These are phyloP conservation scores for Auriculariales sp. DNA, from an alignment of 768 basidiomycete species.

Conservation along the genomic window DNA sequence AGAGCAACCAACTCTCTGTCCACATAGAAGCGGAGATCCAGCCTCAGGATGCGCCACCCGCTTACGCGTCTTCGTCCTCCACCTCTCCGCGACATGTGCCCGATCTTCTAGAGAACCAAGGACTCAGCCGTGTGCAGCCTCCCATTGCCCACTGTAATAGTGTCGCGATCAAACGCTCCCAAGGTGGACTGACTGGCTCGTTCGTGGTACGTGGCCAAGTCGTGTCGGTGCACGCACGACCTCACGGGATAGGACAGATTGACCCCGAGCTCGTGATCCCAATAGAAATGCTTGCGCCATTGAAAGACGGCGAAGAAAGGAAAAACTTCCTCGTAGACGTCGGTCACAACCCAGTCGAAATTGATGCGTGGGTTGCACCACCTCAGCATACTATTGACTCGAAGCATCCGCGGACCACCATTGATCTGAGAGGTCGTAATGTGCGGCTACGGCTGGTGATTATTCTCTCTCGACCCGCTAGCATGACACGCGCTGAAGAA, in stretches of 20 bases:
- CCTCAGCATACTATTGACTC: background rate
- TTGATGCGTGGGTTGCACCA: background rate
- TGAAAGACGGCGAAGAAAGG: background rate
- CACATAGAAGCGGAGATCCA: too few relatives aligned
- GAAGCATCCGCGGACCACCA: background rate
- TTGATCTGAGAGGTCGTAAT: background rate
- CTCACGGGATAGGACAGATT: too few relatives aligned
- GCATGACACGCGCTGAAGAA: background rate
- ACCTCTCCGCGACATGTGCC: too few relatives aligned
- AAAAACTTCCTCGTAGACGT: background rate
- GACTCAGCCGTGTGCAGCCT: background rate
- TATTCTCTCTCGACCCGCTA: too few relatives aligned
- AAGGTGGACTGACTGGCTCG: background rate
- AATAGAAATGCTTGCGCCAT: background rate
- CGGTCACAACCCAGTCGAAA: background rate
- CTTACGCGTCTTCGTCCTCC: too few relatives aligned
- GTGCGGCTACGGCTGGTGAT: background rate
- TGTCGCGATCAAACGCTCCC: background rate
- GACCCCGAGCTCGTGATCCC: conserved; percentile 1
- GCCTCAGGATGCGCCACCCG: too few relatives aligned
- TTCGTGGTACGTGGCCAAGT: too few relatives aligned
- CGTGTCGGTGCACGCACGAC: too few relatives aligned
- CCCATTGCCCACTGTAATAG: background rate
- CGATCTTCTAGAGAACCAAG: too few relatives aligned
- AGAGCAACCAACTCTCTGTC: too few relatives aligned